Evolutionary conservation across 2,329 filamentous ascomycete genomes (phyloP).

Genomic region (Arthrobotrys entomopaga): DNA sequence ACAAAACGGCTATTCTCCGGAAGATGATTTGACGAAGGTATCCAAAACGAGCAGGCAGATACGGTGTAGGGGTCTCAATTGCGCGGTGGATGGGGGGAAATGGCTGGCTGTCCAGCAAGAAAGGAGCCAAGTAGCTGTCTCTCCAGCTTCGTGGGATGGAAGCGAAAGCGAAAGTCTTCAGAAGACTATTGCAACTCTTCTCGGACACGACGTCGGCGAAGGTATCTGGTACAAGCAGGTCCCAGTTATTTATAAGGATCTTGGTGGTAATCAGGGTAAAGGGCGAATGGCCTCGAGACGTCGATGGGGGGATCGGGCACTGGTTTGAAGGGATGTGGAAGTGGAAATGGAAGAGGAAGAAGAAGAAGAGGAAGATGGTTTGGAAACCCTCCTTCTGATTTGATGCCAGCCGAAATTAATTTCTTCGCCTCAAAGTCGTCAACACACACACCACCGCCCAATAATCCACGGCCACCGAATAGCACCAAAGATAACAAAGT

Average conservation of each 20-base stretch:
- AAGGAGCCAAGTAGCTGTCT: slow-evolving; percentile 43
- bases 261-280: slow-evolving; percentile 16
- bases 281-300: slow-evolving; percentile 5
- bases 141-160: slow-evolving; percentile 29
- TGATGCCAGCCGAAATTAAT: slow-evolving; percentile 54
- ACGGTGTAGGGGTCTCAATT: slow-evolving; percentile 39
- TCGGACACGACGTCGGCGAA: neutral
- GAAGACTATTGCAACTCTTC: slow-evolving; percentile 19
- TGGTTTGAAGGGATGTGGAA: neutral
- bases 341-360: neutral
- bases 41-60: slow-evolving; percentile 44
- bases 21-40: slow-evolving; percentile 37
- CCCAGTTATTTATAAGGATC: slow-evolving; percentile 2
- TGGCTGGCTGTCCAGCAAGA: slow-evolving; percentile 18
- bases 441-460: slow-evolving; percentile 55
- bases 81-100: slow-evolving; percentile 11
- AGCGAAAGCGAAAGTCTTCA: slow-evolving; percentile 36
- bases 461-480: too few species aligned
- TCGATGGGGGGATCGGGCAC: slow-evolving; percentile 4
- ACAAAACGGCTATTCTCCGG: slow-evolving; percentile 33
- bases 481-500: too few species aligned
- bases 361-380: slow-evolving; percentile 36
- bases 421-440: slow-evolving; percentile 56
- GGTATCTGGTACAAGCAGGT: slow-evolving; percentile 15
- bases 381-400: slow-evolving; percentile 30